Evolutionary conservation across 306 rosid genomes (phyloP).

Genomic region (Lotus japonicus): DNA sequence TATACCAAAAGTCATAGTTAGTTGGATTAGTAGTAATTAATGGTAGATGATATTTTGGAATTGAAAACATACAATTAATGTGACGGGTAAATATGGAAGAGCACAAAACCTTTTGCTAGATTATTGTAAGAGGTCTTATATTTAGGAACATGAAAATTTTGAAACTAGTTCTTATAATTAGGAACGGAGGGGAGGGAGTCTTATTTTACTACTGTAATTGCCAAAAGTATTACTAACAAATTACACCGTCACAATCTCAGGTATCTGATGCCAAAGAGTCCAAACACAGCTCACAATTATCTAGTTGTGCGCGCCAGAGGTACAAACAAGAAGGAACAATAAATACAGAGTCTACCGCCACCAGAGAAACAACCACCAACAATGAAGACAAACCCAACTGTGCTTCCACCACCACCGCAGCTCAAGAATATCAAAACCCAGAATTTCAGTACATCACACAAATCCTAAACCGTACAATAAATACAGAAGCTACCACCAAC

Average conservation of each 20-base stretch:
- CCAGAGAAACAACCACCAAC: slow-evolving; percentile 23
- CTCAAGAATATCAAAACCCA: slow-evolving; percentile 21
- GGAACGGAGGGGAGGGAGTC: no score
- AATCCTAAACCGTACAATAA: slow-evolving; percentile 38
- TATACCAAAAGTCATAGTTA: no score
- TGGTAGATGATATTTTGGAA: no score
- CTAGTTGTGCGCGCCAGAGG: slow-evolving; percentile 49
- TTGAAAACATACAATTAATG: no score
- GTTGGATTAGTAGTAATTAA: no score
- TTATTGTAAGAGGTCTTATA: no score
- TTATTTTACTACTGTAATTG: background rate
- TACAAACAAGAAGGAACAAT: slow-evolving; percentile 47
- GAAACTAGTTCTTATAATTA: no score
- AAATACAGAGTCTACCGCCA: no score
- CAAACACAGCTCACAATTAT: slow-evolving; percentile 46
- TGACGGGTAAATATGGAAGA: no score
- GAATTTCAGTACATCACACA: slow-evolving; percentile 47
- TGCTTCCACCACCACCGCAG: slow-evolving; percentile 13
- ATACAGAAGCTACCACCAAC: slow-evolving; percentile 11
- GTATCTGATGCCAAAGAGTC: slow-evolving; percentile 34
- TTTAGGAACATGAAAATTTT: no score
- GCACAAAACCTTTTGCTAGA: no score
- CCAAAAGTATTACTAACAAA: background rate
- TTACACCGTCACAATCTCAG: slow-evolving; percentile 21
- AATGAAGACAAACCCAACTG: slow-evolving; percentile 28